Evolutionary conservation across 1,284 basidiomycete genomes (phyloP), one percentile per base, ranked within the genome.

Genomic region (Ceratobasidium sp.): DNA sequence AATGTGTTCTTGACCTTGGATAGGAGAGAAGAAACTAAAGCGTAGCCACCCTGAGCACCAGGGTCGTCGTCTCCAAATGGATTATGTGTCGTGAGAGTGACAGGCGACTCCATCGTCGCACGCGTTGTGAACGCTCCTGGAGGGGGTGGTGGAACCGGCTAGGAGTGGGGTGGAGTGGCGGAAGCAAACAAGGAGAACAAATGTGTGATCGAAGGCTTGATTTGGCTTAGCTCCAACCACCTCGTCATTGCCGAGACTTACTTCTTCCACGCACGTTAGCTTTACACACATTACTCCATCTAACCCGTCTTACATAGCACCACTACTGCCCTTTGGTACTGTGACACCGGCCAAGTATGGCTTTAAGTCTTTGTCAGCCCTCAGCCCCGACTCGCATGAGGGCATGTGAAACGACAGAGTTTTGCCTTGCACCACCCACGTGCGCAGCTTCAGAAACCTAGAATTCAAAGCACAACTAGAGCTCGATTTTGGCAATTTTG

Each of bases 21-120:
- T 67, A 93, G 84, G 20, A 93, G 79, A 22, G 89, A 90, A 1
- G 89, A 86, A 70, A 92, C 88, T 69, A 92, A 81, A 1, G 89
- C 87, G 76, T 91, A 92, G 13, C 90, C 91, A 7, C 90, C 90
- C 74, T 90, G 88, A 73, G 92, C 91, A 75, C 90, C 85, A 77
- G 92, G 91, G 76, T 93, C 91, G 77, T 93, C 91, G 75, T 92
- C 90, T 13, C 88, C 87, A 81, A 93, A 93, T 13, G 91, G 91
- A 76, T 93, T 93, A 81, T 50, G 49, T 15, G 62, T 53, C 1
- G 62, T 65, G 13, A 65, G 62, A 10, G 34, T 65, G 12, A 65
- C 27, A 20, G 62, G 62, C 49, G 62, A 65, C n/a, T 50, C 47
- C 47, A 50, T 50, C n/a, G 47, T 27, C 13, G 42, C 42, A n/a